These are phyloP conservation scores for Fusarium penzigii DNA, from an alignment of 2,329 filamentous ascomycete genomes.

Conservation along the genomic window DNA sequence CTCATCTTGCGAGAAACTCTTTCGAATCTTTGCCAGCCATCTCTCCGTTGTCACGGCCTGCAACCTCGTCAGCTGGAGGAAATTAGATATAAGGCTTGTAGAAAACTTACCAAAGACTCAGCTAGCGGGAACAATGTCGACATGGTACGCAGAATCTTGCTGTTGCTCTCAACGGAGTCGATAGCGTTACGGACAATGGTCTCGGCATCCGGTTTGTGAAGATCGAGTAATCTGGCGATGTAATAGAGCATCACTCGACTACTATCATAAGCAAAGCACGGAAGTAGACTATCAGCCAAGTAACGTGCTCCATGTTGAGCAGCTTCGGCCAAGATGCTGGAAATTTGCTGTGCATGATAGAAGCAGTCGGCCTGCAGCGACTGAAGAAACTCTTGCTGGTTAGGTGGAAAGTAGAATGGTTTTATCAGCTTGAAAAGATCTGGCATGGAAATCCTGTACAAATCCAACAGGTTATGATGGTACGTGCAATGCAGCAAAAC, in stretches of 20 bases:
- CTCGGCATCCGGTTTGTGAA: constrained; percentile 36
- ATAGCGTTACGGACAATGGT: constrained; percentile 40
- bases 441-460: constrained; percentile 49
- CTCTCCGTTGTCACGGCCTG: constrained; percentile 41
- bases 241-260: constrained; percentile 51
- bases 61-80: background rate
- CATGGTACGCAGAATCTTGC: constrained; percentile 38
- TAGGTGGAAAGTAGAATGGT: constrained; percentile 41
- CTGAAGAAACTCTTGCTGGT: constrained; percentile 39
- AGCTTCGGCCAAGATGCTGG: constrained; percentile 41
- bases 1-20: constrained; percentile 30
- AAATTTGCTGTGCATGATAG: constrained; percentile 40
- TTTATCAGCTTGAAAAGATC: constrained; percentile 45
- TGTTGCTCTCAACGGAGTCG: constrained; percentile 42
- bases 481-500: constrained; percentile 49
- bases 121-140: constrained; percentile 41
- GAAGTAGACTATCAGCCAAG: constrained; percentile 46
- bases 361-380: constrained; percentile 40
- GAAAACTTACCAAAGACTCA: constrained; percentile 37
- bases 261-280: constrained; percentile 49
- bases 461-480: constrained; percentile 46
- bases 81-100: background rate
- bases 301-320: constrained; percentile 42
- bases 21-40: constrained; percentile 41
- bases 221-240: constrained; percentile 44